A percentile compares a stretch with the other conserved stretches of the same genome.
These are phyloP conservation scores for Rhizomucor miehei DNA, from an alignment of 371 early-diverging fungal genomes.

Conservation along the genomic window DNA sequence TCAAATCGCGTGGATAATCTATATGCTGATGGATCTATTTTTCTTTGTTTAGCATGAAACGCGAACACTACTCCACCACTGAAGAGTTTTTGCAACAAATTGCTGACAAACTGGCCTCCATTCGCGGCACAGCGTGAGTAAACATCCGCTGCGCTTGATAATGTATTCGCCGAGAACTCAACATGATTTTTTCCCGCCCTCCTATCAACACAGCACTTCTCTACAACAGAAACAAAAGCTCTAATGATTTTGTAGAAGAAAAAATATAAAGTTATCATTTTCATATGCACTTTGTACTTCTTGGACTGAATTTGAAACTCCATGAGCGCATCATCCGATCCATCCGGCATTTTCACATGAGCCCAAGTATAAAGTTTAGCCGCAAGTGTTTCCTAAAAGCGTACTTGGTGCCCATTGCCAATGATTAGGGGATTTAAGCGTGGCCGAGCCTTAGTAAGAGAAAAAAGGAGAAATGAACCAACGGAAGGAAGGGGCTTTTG, in stretches of 20 bases:
- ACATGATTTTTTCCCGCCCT: neutral
- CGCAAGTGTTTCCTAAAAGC: no score
- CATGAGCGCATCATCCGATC: no score
- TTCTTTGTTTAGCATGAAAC: slow-evolving; percentile 42
- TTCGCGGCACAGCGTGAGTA: slow-evolving; percentile 31
- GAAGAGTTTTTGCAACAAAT: slow-evolving; percentile 78
- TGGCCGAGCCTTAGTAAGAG: no score
- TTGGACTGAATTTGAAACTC: no score
- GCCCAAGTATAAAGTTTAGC: no score
- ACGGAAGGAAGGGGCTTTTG: no score
- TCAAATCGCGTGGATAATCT: neutral
- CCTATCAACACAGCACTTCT: neutral
- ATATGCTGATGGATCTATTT: neutral
- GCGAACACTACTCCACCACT: slow-evolving; percentile 78
- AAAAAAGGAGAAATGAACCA: no score
- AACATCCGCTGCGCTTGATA: neutral
- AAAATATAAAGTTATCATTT: neutral
- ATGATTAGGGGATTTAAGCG: no score
- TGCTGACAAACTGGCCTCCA: slow-evolving; percentile 62
- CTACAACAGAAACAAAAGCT: neutral
- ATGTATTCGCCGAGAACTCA: slow-evolving; percentile 2
- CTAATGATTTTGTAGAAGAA: no score
- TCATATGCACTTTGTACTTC: no score
- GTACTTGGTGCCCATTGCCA: no score
- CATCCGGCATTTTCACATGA: no score